A percentile compares a stretch with the other conserved stretches of the same genome.
Conservation (phyloP, 306 rosid species). For the Fagus sylvatica region DNA sequence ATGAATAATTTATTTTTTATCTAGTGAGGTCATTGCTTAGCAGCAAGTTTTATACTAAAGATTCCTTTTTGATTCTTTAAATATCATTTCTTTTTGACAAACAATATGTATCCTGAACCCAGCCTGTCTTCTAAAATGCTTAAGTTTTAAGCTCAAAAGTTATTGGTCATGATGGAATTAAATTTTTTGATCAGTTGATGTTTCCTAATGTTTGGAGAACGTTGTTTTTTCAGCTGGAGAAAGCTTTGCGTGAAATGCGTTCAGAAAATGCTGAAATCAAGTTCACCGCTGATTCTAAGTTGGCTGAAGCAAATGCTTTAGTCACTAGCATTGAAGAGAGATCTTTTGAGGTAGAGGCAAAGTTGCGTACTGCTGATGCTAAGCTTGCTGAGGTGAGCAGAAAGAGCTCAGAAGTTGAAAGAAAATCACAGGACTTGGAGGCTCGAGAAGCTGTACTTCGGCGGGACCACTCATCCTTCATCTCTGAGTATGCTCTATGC, state of each 20-base stretch:
- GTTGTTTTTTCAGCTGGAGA: constrained; percentile 71
- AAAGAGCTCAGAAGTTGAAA: constrained; percentile 73
- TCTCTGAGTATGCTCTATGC: constrained; percentile 60
- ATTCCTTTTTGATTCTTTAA: not conserved
- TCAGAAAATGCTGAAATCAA: constrained; percentile 83
- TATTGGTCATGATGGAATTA: not conserved
- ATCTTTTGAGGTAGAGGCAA: constrained; percentile 87
- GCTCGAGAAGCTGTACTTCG: constrained; percentile 68
- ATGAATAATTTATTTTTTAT: not conserved
- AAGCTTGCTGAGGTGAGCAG: constrained; percentile 86
- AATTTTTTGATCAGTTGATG: not conserved
- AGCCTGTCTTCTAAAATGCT: not conserved
- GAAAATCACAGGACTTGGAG: constrained; percentile 76
- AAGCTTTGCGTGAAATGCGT: constrained; percentile 84
- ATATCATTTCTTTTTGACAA: not conserved
- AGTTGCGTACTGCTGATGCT: constrained; percentile 83
- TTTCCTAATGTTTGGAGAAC: constrained; percentile 37
- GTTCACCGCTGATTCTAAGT: constrained; percentile 83
- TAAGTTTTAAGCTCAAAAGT: not conserved
- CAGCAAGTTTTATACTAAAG: not conserved
- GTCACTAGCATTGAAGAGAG: constrained; percentile 82
- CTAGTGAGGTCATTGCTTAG: not conserved
- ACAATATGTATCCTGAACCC: not conserved
- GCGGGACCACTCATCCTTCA: constrained; percentile 72
- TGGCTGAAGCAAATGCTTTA: constrained; percentile 90